These are phyloP conservation scores for Phialophora chinensis DNA, from an alignment of 2,329 filamentous ascomycete species.

Conservation along the genomic window DNA sequence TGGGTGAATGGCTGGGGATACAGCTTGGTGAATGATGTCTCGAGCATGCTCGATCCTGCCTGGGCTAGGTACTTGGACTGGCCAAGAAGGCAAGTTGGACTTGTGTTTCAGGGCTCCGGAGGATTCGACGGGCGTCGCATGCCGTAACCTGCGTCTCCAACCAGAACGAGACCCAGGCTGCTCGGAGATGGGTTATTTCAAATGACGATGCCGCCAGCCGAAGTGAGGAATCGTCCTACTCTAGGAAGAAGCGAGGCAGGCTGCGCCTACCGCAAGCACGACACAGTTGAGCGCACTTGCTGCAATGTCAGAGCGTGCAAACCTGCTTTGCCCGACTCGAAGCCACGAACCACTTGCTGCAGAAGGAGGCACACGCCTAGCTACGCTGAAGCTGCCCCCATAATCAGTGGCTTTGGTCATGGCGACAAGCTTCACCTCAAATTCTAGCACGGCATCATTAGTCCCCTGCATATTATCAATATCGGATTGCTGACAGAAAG, in stretches of 20 bases:
- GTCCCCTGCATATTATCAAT: conserved; percentile 12
- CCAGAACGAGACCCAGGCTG: background rate
- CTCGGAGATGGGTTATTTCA: conserved; percentile 11
- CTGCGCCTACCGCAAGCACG: background rate
- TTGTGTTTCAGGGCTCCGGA: conserved; percentile 30
- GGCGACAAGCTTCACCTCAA: background rate
- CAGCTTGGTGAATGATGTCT: conserved; percentile 37
- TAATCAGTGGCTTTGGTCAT: background rate
- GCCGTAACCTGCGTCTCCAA: conserved; percentile 2
- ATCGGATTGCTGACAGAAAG: background rate
- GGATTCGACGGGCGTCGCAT: conserved; percentile 26
- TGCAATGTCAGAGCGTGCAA: background rate
- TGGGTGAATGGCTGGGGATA: conserved; percentile 40
- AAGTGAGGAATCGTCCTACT: background rate
- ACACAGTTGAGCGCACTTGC: background rate
- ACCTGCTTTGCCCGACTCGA: background rate
- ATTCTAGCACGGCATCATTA: conserved; percentile 20
- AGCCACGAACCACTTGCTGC: background rate
- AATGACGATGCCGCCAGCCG: conserved; percentile 8
- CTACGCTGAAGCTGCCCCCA: background rate
- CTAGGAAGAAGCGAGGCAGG: background rate
- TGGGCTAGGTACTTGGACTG: conserved; percentile 37
- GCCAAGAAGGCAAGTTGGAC: conserved; percentile 36
- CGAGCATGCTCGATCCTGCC: conserved; percentile 34
- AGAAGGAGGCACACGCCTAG: conserved; percentile 1